A percentile compares a stretch with the other conserved stretches of the same genome.
Conservation (phyloP, 257 asterid species). For the Ligustrum vulgare region DNA sequence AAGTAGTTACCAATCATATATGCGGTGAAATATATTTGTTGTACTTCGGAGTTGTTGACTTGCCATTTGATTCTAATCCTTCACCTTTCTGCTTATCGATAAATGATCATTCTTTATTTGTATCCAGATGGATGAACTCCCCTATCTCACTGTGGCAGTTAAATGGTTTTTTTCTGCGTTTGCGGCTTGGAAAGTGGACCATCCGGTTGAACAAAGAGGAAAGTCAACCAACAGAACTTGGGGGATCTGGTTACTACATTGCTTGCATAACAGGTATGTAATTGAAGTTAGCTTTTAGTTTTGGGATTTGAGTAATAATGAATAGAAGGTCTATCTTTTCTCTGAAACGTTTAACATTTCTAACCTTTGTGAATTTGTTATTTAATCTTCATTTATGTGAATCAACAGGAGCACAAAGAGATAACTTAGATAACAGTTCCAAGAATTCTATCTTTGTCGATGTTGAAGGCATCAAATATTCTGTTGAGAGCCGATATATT, state of each 20-base stretch:
- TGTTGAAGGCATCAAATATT: constrained; percentile 65
- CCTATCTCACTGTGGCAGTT: constrained; percentile 34
- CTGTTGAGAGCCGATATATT: constrained; percentile 60
- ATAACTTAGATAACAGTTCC: constrained; percentile 25
- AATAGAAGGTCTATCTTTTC: not conserved
- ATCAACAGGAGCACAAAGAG: constrained; percentile 36
- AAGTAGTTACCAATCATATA: not conserved
- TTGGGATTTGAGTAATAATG: not conserved
- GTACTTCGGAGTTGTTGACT: not conserved
- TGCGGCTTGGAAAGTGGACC: constrained; percentile 56
- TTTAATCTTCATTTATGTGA: not conserved
- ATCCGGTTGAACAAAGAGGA: not conserved
- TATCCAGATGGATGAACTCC: constrained; percentile 56
- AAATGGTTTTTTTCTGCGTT: constrained; percentile 65
- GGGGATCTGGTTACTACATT: constrained; percentile 59
- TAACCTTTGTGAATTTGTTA: constrained; percentile 1
- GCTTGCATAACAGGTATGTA: constrained; percentile 63
- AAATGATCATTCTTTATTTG: constrained; percentile 21
- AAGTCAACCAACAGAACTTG: constrained; percentile 36
- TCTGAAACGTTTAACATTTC: not conserved
- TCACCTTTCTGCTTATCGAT: not conserved
- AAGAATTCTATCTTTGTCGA: constrained; percentile 50
- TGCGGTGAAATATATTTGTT: not conserved
- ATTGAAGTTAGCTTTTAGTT: not conserved
- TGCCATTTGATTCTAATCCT: not conserved